phyloP scores from a whole-genome alignment of 2,329 filamentous ascomycete genomes.

The Phaeosphaeria sp. region DNA sequence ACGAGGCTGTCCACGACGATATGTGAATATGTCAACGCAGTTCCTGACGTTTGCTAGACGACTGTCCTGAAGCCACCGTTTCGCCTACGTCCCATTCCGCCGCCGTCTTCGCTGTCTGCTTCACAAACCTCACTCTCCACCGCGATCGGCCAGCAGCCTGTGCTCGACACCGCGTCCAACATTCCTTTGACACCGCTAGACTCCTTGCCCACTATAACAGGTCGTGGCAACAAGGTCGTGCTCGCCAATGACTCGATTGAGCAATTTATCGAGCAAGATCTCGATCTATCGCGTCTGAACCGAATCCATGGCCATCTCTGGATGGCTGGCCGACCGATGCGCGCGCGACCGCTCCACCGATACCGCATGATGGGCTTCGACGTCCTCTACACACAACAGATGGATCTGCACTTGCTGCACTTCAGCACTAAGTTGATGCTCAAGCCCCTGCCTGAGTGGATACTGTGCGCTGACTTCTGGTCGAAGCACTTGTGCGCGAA shows the following conservation, averaged over 20 bases:
- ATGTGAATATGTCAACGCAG: neutral
- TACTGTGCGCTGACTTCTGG: constrained; percentile 42
- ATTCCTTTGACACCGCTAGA: constrained; percentile 31
- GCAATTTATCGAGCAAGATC: constrained; percentile 34
- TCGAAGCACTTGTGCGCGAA: constrained; percentile 28
- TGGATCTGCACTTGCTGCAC: constrained; percentile 46
- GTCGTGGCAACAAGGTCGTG: constrained; percentile 20
- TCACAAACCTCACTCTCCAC: constrained; percentile 16
- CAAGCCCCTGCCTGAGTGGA: constrained; percentile 44
- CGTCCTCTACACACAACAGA: constrained; percentile 40
- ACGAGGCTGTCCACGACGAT: neutral
- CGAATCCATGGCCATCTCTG: constrained; percentile 43
- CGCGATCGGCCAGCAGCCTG: constrained; percentile 20
- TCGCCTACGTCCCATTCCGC: constrained; percentile 28
- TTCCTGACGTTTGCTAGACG: constrained; percentile 9
- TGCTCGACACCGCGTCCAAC: constrained; percentile 25
- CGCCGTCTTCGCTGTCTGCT: constrained; percentile 9
- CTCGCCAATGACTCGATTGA: constrained; percentile 35
- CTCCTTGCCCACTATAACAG: constrained; percentile 44
- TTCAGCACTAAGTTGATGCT: constrained; percentile 40
- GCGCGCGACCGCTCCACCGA: constrained; percentile 43
- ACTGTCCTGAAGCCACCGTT: constrained; percentile 31
- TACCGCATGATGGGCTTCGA: constrained; percentile 46
- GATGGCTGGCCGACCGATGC: constrained; percentile 48
- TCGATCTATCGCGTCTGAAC: constrained; percentile 41